A percentile compares a stretch with the other conserved stretches of the same genome.
Conservation (phyloP, 2,329 filamentous ascomycete genomes). For the Penicillium sp. region DNA sequence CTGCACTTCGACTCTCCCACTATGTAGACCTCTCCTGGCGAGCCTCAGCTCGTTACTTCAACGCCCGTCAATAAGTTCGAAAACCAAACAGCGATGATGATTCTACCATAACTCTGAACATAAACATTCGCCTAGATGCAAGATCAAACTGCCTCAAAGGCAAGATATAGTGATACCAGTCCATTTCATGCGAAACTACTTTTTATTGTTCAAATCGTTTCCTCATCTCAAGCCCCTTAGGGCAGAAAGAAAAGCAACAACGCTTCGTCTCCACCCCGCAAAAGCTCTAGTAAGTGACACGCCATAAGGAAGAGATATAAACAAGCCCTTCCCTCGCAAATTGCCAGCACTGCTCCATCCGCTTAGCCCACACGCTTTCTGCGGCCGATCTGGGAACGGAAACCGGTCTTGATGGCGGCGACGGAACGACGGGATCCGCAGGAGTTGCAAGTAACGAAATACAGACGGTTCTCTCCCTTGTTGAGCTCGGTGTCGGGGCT, state of each 20-base stretch:
- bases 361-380: constrained; percentile 85
- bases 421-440: constrained; percentile 81
- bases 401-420: constrained; percentile 99
- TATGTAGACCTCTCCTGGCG: too few relatives aligned
- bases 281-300: constrained; percentile 20
- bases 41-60: too few relatives aligned
- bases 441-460: constrained; percentile 97
- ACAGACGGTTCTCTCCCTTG: constrained; percentile 98
- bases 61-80: too few relatives aligned
- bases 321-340: constrained; percentile 17
- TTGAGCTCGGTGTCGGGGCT: constrained; percentile 92
- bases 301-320: constrained; percentile 23
- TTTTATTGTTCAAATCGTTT: constrained; percentile 25
- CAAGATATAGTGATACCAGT: constrained; percentile 26
- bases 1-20: too few relatives aligned
- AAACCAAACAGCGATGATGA: background rate
- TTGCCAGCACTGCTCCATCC: constrained; percentile 11
- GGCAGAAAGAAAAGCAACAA: constrained; percentile 12
- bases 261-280: constrained; percentile 18
- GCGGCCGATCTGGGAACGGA: constrained; percentile 99
- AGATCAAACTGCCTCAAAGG: background rate
- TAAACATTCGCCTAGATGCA: background rate
- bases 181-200: constrained; percentile 31
- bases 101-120: too few relatives aligned
- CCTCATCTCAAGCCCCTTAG: constrained; percentile 19